phyloP scores from a whole-genome alignment of 2,329 filamentous ascomycete genomes.

The Daldinia sp. region DNA sequence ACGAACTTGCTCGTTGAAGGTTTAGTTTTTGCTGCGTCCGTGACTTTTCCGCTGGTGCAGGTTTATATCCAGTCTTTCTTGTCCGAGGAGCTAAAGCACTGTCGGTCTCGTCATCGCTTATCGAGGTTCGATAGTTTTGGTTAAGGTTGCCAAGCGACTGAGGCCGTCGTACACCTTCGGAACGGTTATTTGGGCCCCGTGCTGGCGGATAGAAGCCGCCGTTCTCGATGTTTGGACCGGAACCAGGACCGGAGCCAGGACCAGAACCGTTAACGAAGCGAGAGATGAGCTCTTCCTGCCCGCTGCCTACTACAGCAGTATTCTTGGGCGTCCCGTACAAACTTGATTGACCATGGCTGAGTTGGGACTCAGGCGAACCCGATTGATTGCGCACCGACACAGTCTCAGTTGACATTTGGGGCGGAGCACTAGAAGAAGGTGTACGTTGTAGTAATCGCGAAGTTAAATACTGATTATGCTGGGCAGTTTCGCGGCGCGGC shows the following conservation, averaged over 20 bases:
- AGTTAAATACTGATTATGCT: constrained; percentile 72
- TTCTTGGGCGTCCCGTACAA: constrained; percentile 50
- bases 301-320: constrained; percentile 50
- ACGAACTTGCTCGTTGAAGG: constrained; percentile 75
- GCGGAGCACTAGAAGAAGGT: constrained; percentile 67
- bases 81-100: constrained; percentile 58
- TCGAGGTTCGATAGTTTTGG: constrained; percentile 41
- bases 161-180: constrained; percentile 51
- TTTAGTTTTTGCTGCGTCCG: constrained; percentile 80
- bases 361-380: constrained; percentile 48
- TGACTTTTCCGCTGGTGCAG: constrained; percentile 63
- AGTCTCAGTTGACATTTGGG: constrained; percentile 70
- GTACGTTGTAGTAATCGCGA: constrained; percentile 72
- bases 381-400: constrained; percentile 55
- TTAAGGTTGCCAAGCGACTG: constrained; percentile 53
- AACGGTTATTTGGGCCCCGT: constrained; percentile 44
- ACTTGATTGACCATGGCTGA: constrained; percentile 51
- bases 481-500: constrained; percentile 53
- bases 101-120: constrained; percentile 51
- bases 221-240: constrained; percentile 57
- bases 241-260: constrained; percentile 58
- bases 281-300: constrained; percentile 61
- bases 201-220: constrained; percentile 60
- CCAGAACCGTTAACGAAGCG: constrained; percentile 65
- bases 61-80: constrained; percentile 51